These are phyloP conservation scores for Sordaria brevicollis DNA, from an alignment of 495 filamentous ascomycete genomes.

Conservation along the genomic window DNA sequence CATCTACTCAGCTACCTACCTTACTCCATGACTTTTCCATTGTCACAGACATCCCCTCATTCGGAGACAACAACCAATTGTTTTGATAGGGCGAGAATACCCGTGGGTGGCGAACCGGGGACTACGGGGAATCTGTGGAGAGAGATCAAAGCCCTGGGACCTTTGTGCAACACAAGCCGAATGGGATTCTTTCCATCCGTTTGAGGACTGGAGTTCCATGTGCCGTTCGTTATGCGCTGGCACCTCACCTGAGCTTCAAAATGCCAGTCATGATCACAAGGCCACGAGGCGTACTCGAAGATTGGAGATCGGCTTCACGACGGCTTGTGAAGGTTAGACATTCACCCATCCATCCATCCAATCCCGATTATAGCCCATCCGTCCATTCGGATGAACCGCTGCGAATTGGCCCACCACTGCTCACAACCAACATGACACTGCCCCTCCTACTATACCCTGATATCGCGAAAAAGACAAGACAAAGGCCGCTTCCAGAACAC, in stretches of 20 bases:
- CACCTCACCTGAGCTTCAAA: background rate
- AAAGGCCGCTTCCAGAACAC: background rate
- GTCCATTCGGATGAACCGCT: background rate
- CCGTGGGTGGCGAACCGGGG: background rate
- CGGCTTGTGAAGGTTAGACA: background rate
- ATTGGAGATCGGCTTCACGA: background rate
- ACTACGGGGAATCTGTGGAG: background rate
- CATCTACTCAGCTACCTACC: background rate
- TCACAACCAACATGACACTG: too few species aligned
- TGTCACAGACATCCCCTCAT: background rate
- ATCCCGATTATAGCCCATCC: too few species aligned
- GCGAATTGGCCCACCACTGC: background rate
- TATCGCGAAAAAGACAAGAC: background rate
- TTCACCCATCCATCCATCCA: background rate
- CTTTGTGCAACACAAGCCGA: too few species aligned
- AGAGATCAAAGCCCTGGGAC: background rate
- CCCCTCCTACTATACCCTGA: too few species aligned
- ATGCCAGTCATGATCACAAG: background rate
- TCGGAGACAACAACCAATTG: background rate
- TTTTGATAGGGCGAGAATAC: background rate
- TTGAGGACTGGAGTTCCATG: background rate
- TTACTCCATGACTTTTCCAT: background rate
- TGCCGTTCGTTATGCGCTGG: background rate
- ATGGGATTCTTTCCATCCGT: background rate
- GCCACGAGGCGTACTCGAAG: background rate